These are phyloP conservation scores for Fraxinus albicans DNA, from an alignment of 305 asterid species.

Conservation along the genomic window DNA sequence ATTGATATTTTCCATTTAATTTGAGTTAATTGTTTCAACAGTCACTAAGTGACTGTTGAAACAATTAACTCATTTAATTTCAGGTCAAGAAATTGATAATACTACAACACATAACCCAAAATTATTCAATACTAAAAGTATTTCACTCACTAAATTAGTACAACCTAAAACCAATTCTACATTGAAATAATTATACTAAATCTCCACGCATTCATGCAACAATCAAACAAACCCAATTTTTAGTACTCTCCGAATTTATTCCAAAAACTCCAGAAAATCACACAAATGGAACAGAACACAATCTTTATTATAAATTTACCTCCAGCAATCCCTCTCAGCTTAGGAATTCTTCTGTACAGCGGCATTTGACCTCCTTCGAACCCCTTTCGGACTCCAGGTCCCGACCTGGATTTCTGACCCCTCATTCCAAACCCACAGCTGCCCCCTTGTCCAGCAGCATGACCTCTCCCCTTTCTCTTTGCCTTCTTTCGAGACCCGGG, in stretches of 20 bases:
- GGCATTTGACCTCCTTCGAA: constrained; percentile 61
- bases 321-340: constrained; percentile 78
- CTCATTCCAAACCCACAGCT: constrained; percentile 63
- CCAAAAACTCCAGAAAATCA: neutral
- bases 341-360: neutral
- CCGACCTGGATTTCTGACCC: constrained; percentile 98
- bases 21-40: no score
- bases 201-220: neutral
- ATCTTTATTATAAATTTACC: constrained; percentile 36
- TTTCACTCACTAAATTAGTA: neutral
- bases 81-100: neutral
- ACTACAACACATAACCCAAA: neutral
- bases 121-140: neutral
- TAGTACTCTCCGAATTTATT: neutral
- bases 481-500: constrained; percentile 70
- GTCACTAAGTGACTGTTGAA: no score
- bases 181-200: neutral
- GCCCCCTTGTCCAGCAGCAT: constrained; percentile 95
- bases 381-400: constrained; percentile 79
- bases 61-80: neutral
- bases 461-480: constrained; percentile 94
- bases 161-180: neutral
- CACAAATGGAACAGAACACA: neutral
- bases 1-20: neutral
- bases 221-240: neutral